These are phyloP conservation scores for Sarocladium oryzae DNA, from an alignment of 2,329 filamentous ascomycete species.

Conservation along the genomic window DNA sequence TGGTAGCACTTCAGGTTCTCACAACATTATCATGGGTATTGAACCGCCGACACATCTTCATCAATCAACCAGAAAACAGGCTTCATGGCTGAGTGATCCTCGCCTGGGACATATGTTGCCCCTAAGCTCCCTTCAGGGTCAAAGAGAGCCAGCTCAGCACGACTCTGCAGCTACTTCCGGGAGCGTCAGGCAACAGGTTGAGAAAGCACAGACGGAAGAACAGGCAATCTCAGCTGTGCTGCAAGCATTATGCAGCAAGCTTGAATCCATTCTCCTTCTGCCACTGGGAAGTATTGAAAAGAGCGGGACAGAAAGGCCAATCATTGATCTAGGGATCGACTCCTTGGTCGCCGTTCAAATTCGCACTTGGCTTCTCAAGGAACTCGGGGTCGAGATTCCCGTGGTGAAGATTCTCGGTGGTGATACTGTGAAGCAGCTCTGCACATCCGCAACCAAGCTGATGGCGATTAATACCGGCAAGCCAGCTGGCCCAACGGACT, in stretches of 20 bases:
- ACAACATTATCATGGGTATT: constrained; percentile 14
- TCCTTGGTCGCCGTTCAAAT: constrained; percentile 27
- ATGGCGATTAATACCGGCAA: constrained; percentile 8
- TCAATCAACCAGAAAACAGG: background rate
- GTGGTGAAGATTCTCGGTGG: constrained; percentile 33
- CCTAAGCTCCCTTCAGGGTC: constrained; percentile 7
- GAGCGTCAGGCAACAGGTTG: constrained; percentile 9
- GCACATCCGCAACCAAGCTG: constrained; percentile 12
- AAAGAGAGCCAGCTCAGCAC: background rate
- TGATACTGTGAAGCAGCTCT: background rate
- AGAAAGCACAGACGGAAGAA: constrained; percentile 11
- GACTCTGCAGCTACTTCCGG: background rate
- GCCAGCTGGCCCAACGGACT: too few relatives aligned
- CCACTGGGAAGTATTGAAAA: constrained; percentile 10
- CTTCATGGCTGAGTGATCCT: constrained; percentile 11
- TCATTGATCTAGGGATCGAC: constrained; percentile 23
- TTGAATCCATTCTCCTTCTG: constrained; percentile 16
- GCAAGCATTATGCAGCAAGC: constrained; percentile 13
- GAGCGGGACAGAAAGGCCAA: background rate
- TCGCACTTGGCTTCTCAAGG: constrained; percentile 41
- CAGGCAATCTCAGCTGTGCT: constrained; percentile 10
- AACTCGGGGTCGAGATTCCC: constrained; percentile 35
- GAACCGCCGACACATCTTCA: constrained; percentile 8
- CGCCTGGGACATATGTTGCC: constrained; percentile 12
- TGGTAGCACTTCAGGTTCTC: background rate